These are phyloP conservation scores for Graphium sp. DNA, from an alignment of 2,329 filamentous ascomycete species.

Conservation along the genomic window DNA sequence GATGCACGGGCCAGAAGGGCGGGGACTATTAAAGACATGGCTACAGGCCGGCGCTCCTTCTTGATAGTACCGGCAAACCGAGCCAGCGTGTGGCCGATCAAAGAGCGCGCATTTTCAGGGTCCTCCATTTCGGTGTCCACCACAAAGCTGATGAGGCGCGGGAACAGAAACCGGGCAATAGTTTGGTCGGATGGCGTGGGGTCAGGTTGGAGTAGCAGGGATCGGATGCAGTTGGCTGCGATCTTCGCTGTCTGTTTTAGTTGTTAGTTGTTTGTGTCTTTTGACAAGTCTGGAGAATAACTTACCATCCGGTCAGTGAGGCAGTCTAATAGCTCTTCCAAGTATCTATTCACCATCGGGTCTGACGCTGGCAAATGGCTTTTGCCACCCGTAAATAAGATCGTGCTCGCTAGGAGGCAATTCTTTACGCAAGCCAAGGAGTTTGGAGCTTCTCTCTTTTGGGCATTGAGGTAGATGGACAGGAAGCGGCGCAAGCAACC, in stretches of 20 bases:
- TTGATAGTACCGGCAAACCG: conserved; percentile 43
- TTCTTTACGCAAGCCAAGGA: conserved; percentile 88
- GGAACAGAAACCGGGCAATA: conserved; percentile 59
- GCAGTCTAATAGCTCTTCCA: conserved; percentile 74
- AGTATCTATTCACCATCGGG: conserved; percentile 54
- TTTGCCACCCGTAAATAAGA: conserved; percentile 69
- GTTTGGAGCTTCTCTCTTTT: conserved; percentile 57
- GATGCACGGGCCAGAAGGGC: conserved; percentile 58
- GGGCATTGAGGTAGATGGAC: conserved; percentile 58
- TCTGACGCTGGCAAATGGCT: conserved; percentile 61
- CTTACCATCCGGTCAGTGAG: conserved; percentile 63
- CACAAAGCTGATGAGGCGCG: conserved; percentile 61
- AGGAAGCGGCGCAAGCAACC: conserved; percentile 73
- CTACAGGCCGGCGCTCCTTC: conserved; percentile 23
- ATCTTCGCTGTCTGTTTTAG: conserved; percentile 58
- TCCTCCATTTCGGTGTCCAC: conserved; percentile 57
- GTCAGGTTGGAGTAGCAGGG: conserved; percentile 53
- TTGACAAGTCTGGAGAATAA: no score
- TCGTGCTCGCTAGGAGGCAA: conserved; percentile 70
- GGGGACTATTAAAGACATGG: conserved; percentile 62
- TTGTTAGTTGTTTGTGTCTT: conserved; percentile 7
- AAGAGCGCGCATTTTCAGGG: conserved; percentile 54
- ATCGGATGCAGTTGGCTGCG: conserved; percentile 76
- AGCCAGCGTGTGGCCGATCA: conserved; percentile 60
- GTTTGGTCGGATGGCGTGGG: conserved; percentile 51